These are phyloP conservation scores for Deinandra increscens DNA, from an alignment of 129 eudicot species.

Conservation along the genomic window DNA sequence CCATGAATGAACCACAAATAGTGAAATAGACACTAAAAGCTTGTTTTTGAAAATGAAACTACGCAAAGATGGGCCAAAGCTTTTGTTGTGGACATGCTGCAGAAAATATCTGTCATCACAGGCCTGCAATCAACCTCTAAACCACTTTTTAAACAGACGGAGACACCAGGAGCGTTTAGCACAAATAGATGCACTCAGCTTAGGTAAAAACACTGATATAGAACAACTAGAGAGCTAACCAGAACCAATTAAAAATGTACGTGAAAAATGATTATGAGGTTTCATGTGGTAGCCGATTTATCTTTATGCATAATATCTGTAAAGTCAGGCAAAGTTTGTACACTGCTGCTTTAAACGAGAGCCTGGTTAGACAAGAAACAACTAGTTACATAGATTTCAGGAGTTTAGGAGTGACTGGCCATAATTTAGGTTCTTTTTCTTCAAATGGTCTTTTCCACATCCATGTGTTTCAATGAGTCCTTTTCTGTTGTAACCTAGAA, in stretches of 20 bases:
- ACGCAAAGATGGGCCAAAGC: no score
- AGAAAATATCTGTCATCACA: no score
- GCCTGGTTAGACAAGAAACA: neutral
- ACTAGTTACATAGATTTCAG: neutral
- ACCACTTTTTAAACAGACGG: no score
- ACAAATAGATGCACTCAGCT: no score
- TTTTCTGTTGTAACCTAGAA: neutral
- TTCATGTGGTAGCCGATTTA: neutral
- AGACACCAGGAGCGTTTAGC: no score
- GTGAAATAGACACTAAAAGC: no score
- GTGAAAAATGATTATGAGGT: neutral
- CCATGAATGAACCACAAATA: no score
- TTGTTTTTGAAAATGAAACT: no score
- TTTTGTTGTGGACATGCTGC: no score
- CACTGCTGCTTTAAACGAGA: neutral
- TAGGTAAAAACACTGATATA: neutral
- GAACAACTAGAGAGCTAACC: neutral
- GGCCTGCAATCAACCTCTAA: no score
- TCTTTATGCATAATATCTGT: neutral
- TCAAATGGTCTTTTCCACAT: neutral
- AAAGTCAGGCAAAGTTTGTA: conserved; percentile 3
- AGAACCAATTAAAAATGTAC: neutral
- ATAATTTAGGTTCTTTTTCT: neutral
- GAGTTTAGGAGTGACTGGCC: neutral
- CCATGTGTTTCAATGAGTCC: neutral